Evolutionary conservation across 352 stramenopile genomes (phyloP).

Genomic region (Globisporangium rhizosaccharum): DNA sequence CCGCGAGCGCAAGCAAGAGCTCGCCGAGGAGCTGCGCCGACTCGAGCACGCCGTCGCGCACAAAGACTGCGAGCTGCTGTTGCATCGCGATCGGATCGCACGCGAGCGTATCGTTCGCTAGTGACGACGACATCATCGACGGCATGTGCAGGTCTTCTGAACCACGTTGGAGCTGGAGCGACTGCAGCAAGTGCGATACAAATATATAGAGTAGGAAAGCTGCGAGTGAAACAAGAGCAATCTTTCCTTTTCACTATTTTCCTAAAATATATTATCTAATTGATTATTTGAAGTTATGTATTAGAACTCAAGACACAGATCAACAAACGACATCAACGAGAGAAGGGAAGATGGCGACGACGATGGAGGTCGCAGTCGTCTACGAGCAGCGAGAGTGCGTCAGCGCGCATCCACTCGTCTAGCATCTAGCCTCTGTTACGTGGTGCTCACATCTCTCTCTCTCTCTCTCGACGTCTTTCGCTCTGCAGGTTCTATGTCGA

Average conservation of each 20-base stretch:
- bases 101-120: conserved; percentile 1
- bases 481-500: conserved; percentile 34
- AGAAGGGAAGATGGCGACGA: not conserved
- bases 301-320: not conserved
- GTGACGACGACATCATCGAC: not conserved
- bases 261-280: too few species aligned
- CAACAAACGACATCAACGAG: not conserved
- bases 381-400: conserved; percentile 57
- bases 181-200: too few species aligned
- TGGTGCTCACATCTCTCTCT: not conserved
- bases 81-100: conserved; percentile 53
- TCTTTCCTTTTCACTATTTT: too few species aligned
- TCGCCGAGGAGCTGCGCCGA: conserved; percentile 67
- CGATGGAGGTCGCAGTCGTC: conserved; percentile 41
- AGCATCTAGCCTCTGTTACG: too few species aligned
- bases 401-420: not conserved
- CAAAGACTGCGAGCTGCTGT: conserved; percentile 48
- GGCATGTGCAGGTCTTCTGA: not conserved
- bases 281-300: too few species aligned
- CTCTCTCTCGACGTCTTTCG: not conserved
- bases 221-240: too few species aligned
- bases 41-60: conserved; percentile 36
- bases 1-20: conserved; percentile 45
- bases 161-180: too few species aligned
- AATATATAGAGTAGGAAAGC: too few species aligned